Percentiles rank a stretch among this genome's conserved stretches.
These are phyloP conservation scores for Colletotrichum tropicicola DNA, from an alignment of 2,329 filamentous ascomycete species.

Conservation along the genomic window DNA sequence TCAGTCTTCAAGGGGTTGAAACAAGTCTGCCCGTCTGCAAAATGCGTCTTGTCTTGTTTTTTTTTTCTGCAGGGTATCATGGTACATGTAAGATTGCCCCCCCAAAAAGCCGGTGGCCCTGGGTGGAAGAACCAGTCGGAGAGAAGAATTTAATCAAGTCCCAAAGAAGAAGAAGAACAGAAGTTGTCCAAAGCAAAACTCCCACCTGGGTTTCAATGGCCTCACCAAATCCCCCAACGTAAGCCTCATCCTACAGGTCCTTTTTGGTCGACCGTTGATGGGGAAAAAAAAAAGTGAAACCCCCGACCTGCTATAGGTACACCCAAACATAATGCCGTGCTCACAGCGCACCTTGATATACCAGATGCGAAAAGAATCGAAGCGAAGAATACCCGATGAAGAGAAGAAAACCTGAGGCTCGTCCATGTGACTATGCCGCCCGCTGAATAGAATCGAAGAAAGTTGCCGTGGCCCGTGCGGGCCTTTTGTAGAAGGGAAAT, in stretches of 20 bases:
- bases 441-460: slow-evolving; percentile 12
- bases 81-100: slow-evolving; percentile 28
- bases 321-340: slow-evolving; percentile 8
- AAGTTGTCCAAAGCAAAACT: slow-evolving; percentile 1
- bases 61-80: slow-evolving; percentile 32
- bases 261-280: slow-evolving; percentile 8
- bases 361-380: background rate
- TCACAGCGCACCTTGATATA: slow-evolving; percentile 13
- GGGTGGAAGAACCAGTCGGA: background rate
- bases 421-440: slow-evolving; percentile 16
- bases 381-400: background rate
- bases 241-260: background rate
- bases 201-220: slow-evolving; percentile 12
- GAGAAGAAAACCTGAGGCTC: slow-evolving; percentile 3
- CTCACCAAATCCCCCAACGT: background rate
- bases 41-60: slow-evolving; percentile 18
- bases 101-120: slow-evolving; percentile 16
- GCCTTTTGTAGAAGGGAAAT: slow-evolving; percentile 16
- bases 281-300: background rate
- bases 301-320: background rate
- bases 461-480: slow-evolving; percentile 19
- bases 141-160: slow-evolving; percentile 5
- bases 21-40: slow-evolving; percentile 16
- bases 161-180: slow-evolving; percentile 3
- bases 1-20: slow-evolving; percentile 24